phyloP scores from a whole-genome alignment of 176 grass and related monocot species.

The Oryza brachyantha region DNA sequence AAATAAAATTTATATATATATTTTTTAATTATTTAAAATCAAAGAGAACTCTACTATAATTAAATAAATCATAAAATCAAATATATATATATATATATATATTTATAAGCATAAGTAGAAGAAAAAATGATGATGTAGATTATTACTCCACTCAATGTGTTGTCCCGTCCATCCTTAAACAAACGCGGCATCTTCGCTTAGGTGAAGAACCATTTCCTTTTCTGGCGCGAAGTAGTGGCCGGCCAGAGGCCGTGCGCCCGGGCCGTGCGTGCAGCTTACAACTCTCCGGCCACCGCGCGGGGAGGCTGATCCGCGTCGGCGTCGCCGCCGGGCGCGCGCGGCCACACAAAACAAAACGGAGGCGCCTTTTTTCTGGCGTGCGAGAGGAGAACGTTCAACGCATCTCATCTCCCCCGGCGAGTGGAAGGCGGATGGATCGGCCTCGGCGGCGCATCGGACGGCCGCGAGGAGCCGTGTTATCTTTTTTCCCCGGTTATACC shows the following conservation, averaged over 20 bases:
- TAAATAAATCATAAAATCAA: too few species aligned
- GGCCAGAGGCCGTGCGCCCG: not conserved
- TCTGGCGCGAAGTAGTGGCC: conserved; percentile 22
- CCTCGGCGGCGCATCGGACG: conserved; percentile 16
- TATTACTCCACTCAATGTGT: not conserved
- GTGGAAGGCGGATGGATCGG: not conserved
- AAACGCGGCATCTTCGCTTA: not conserved
- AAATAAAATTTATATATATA: too few species aligned
- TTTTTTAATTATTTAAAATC: too few species aligned
- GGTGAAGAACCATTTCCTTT: conserved; percentile 34
- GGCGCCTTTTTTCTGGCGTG: not conserved
- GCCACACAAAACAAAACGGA: conserved; percentile 18
- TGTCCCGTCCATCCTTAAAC: conserved; percentile 23
- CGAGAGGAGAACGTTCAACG: too few species aligned
- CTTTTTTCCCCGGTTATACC: not conserved
- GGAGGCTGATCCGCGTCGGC: not conserved
- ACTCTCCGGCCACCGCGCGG: not conserved
- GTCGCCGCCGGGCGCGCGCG: conserved; percentile 33
- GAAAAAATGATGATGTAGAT: too few species aligned
- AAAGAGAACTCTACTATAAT: too few species aligned
- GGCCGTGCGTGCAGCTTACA: not conserved
- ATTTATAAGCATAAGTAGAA: too few species aligned
- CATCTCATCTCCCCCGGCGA: too few species aligned
- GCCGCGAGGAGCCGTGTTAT: not conserved
- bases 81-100: too few species aligned